Evolutionary conservation across 768 basidiomycete genomes (phyloP).

Genomic region (Chlorophyllum brunneum): DNA sequence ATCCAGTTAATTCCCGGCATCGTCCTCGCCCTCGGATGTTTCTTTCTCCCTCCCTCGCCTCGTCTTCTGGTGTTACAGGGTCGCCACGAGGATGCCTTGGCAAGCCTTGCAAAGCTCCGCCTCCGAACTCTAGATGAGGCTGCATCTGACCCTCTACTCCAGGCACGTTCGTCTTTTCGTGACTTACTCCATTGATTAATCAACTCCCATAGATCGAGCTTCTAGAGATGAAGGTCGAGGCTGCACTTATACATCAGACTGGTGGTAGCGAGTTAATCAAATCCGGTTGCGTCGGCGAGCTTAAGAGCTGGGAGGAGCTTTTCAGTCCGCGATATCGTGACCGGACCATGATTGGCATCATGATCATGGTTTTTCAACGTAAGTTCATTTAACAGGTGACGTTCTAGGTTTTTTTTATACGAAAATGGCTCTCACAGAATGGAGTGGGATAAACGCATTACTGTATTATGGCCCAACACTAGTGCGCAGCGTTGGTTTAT

Average conservation of each 20-base stretch:
- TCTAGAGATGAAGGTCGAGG: slow-evolving; percentile 72
- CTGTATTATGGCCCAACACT: slow-evolving; percentile 80
- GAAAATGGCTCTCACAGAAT: slow-evolving; percentile 48
- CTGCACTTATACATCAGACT: slow-evolving; percentile 43
- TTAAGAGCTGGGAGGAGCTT: slow-evolving; percentile 51
- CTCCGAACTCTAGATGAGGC: slow-evolving; percentile 43
- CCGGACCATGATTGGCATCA: slow-evolving; percentile 65
- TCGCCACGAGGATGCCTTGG: slow-evolving; percentile 51
- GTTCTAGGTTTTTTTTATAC: background rate
- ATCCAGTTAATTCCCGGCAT: slow-evolving; percentile 69
- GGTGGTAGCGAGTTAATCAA: slow-evolving; percentile 13
- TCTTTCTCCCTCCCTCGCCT: slow-evolving; percentile 59
- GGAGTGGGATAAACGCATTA: slow-evolving; percentile 84
- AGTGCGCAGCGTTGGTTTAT: slow-evolving; percentile 58
- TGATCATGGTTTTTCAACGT: slow-evolving; percentile 87
- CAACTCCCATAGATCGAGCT: slow-evolving; percentile 54
- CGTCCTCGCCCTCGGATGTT: slow-evolving; percentile 58
- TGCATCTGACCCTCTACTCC: slow-evolving; percentile 45
- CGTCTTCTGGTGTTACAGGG: slow-evolving; percentile 56
- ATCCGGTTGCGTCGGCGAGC: slow-evolving; percentile 27
- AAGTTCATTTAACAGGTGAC: slow-evolving; percentile 19
- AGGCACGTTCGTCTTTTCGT: slow-evolving; percentile 27
- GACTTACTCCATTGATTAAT: background rate
- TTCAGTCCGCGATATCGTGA: slow-evolving; percentile 50
- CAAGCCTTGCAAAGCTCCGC: slow-evolving; percentile 54